Conservation (phyloP, 257 asterid genomes). For the Prunella vulgaris region DNA sequence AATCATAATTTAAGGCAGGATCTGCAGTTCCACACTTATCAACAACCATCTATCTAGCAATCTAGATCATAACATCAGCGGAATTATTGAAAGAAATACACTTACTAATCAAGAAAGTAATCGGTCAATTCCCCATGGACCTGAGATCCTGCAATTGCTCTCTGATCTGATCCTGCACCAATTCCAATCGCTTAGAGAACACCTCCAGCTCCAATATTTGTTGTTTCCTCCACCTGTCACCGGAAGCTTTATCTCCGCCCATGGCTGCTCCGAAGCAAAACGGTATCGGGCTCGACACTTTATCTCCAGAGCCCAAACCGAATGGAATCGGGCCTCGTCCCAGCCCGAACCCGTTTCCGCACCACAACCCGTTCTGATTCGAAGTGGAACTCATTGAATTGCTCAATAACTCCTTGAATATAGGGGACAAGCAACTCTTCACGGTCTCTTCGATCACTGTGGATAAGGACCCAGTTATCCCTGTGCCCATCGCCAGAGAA, state of each 20-base stretch:
- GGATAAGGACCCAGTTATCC: constrained; percentile 32
- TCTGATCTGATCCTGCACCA: constrained; percentile 91
- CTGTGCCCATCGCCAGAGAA: constrained; percentile 27
- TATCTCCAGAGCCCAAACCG: constrained; percentile 30
- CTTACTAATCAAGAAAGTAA: background rate
- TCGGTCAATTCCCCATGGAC: constrained; percentile 51
- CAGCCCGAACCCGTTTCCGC: constrained; percentile 39
- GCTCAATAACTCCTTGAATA: constrained; percentile 70
- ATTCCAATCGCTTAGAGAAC: constrained; percentile 75
- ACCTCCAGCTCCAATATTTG: constrained; percentile 94
- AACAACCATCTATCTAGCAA: background rate
- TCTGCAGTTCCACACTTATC: background rate
- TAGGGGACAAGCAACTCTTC: constrained; percentile 78
- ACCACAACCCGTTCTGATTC: constrained; percentile 20
- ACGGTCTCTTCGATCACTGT: constrained; percentile 82
- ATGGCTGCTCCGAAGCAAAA: constrained; percentile 16
- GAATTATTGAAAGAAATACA: background rate
- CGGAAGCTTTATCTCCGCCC: constrained; percentile 41
- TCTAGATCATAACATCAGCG: background rate
- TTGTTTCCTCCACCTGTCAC: constrained; percentile 88
- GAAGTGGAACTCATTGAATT: constrained; percentile 37
- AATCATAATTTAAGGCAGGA: background rate
- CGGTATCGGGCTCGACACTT: background rate
- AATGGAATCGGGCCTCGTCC: constrained; percentile 51
- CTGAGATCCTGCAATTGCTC: constrained; percentile 87